Percentiles rank a stretch among this genome's conserved stretches.
These are phyloP conservation scores for Phytophthora melonis DNA, from an alignment of 352 stramenopile species.

Conservation along the genomic window DNA sequence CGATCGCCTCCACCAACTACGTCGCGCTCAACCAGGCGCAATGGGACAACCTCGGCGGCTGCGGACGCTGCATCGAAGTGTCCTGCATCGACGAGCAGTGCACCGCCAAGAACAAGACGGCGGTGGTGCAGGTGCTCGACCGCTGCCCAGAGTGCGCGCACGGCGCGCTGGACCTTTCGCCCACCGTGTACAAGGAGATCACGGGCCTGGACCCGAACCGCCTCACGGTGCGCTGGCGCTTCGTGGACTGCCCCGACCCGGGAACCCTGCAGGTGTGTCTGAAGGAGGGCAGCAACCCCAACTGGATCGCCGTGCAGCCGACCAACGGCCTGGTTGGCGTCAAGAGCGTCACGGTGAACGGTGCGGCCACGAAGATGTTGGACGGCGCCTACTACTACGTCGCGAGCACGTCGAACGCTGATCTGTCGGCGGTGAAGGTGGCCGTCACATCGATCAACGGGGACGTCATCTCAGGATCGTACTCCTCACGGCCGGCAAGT, in stretches of 20 bases:
- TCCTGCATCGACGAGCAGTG: conserved; percentile 68
- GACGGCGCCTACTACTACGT: conserved; percentile 78
- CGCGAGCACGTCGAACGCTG: conserved; percentile 27
- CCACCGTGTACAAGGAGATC: conserved; percentile 71
- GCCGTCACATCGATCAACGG: conserved; percentile 64
- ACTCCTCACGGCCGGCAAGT: conserved; percentile 50
- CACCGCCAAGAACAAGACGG: conserved; percentile 45
- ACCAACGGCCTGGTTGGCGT: conserved; percentile 62
- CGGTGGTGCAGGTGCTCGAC: conserved; percentile 77
- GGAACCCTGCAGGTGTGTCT: conserved; percentile 75
- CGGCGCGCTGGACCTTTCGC: conserved; percentile 77
- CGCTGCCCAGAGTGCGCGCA: conserved; percentile 75
- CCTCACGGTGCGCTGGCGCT: conserved; percentile 67
- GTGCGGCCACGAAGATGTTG: conserved; percentile 64
- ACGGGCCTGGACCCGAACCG: conserved; percentile 69
- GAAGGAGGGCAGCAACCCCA: conserved; percentile 68
- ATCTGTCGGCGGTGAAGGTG: conserved; percentile 57
- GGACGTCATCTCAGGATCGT: conserved; percentile 62
- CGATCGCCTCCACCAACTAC: conserved; percentile 63
- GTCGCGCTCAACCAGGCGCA: conserved; percentile 74
- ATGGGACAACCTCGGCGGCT: conserved; percentile 61
- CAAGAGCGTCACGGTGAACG: conserved; percentile 69
- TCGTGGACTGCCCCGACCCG: conserved; percentile 68
- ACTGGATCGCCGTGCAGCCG: conserved; percentile 72
- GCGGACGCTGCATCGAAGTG: conserved; percentile 68